phyloP scores from a whole-genome alignment of 164 flowering plant species.

The Magnolia changhungtana region DNA sequence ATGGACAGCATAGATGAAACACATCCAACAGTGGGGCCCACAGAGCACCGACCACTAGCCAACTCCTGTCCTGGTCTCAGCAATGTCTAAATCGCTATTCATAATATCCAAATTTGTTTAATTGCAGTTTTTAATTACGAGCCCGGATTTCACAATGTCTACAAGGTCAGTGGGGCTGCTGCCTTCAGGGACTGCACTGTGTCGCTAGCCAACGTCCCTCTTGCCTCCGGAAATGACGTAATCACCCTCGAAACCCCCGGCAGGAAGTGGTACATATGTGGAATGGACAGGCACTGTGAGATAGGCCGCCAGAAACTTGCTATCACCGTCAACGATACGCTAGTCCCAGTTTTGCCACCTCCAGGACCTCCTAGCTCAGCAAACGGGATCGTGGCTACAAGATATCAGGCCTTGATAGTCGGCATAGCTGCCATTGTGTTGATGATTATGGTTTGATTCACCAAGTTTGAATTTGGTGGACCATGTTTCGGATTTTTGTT shows the following conservation, averaged over 20 bases:
- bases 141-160: conserved; percentile 21
- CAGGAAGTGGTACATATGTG: conserved; percentile 32
- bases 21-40: too few relatives aligned
- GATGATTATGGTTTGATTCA: conserved; percentile 1
- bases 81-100: too few relatives aligned
- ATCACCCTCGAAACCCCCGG: conserved; percentile 14
- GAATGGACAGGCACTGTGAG: conserved; percentile 21
- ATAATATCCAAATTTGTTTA: too few relatives aligned
- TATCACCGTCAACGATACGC: background rate
- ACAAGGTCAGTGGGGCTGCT: conserved; percentile 11
- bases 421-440: background rate
- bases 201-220: background rate
- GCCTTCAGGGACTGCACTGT: conserved; percentile 15
- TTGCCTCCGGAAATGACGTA: conserved; percentile 18
- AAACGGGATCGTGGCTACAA: background rate
- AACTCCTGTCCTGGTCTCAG: too few relatives aligned
- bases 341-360: background rate
- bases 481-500: background rate
- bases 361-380: conserved; percentile 6
- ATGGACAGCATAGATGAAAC: too few relatives aligned
- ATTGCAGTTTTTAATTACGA: conserved; percentile 24
- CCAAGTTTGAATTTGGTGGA: background rate
- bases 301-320: conserved; percentile 15
- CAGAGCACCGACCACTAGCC: too few relatives aligned
- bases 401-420: conserved; percentile 1